Conservation (phyloP, 2,329 filamentous ascomycete genomes). For the Ascochyta koolunga region DNA sequence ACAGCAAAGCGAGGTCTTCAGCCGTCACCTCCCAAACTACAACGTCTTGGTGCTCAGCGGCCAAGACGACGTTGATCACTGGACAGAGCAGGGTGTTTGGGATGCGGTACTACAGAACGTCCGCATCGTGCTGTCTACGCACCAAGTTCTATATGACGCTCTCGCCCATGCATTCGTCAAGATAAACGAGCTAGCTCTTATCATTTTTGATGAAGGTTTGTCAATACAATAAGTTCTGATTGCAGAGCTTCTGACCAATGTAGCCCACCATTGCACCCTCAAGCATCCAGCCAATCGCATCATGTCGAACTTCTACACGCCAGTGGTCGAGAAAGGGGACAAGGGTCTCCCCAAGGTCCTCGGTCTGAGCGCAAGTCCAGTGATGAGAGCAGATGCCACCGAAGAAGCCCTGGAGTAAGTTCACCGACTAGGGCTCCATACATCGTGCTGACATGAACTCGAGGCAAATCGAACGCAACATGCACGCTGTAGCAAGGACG, state of each 20-base stretch:
- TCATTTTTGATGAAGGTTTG: constrained; percentile 81
- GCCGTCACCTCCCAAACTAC: constrained; percentile 52
- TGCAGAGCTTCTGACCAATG: constrained; percentile 6
- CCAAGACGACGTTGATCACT: constrained; percentile 72
- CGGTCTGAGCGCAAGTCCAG: constrained; percentile 81
- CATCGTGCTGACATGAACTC: constrained; percentile 18
- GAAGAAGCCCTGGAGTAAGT: constrained; percentile 57
- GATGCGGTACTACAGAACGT: constrained; percentile 67
- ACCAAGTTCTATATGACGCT: constrained; percentile 75
- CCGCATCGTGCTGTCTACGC: constrained; percentile 77
- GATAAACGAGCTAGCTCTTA: constrained; percentile 66
- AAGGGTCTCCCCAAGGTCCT: constrained; percentile 67
- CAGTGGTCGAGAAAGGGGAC: constrained; percentile 41
- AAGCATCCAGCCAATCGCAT: constrained; percentile 71
- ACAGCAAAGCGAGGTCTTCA: constrained; percentile 51
- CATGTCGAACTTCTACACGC: constrained; percentile 74
- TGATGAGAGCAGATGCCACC: constrained; percentile 63
- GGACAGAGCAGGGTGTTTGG: constrained; percentile 73
- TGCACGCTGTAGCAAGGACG: constrained; percentile 72
- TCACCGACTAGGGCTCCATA: background rate
- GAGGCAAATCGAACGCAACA: constrained; percentile 67
- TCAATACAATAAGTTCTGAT: background rate
- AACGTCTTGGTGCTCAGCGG: constrained; percentile 70
- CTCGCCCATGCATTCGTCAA: constrained; percentile 75
- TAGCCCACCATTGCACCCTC: constrained; percentile 75